phyloP scores from a whole-genome alignment of 208 protist species.

The Acanthamoeba castellanii region DNA sequence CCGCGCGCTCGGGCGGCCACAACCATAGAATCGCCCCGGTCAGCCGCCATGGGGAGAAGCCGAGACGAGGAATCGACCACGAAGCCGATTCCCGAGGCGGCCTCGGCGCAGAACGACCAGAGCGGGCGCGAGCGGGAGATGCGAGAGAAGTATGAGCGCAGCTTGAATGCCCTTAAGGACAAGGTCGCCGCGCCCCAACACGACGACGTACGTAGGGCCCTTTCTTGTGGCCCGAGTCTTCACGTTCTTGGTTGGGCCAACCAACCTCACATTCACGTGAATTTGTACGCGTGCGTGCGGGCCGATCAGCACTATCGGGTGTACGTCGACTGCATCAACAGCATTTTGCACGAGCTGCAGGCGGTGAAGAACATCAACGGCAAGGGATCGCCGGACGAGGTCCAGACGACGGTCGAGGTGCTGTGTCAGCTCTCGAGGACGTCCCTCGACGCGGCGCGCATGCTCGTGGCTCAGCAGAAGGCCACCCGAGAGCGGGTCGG shows the following conservation, averaged over 20 bases:
- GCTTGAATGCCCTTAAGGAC: not conserved
- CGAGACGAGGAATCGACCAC: not conserved
- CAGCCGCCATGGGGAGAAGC: not conserved
- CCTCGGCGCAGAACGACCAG: not conserved
- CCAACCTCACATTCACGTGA: too few species aligned
- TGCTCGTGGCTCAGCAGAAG: not conserved
- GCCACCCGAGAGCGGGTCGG: not conserved
- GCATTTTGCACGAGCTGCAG: slow-evolving; percentile 1
- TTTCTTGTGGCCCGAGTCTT: too few species aligned
- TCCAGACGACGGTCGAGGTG: not conserved
- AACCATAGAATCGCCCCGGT: not conserved
- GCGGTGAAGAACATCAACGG: not conserved
- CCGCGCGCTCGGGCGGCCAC: not conserved
- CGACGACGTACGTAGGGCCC: slow-evolving; percentile 4
- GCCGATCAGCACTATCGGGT: not conserved
- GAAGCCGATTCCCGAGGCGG: not conserved
- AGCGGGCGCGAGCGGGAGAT: not conserved
- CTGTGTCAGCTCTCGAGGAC: slow-evolving; percentile 15
- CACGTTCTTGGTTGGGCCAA: not conserved
- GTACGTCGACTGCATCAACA: slow-evolving; percentile 20
- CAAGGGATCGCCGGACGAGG: not conserved
- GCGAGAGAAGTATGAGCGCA: not conserved
- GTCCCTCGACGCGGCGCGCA: slow-evolving; percentile 31
- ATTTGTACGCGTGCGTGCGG: not conserved
- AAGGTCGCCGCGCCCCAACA: not conserved